These are phyloP conservation scores for Phytophthora lateralis DNA, from an alignment of 352 stramenopile species.

Conservation along the genomic window DNA sequence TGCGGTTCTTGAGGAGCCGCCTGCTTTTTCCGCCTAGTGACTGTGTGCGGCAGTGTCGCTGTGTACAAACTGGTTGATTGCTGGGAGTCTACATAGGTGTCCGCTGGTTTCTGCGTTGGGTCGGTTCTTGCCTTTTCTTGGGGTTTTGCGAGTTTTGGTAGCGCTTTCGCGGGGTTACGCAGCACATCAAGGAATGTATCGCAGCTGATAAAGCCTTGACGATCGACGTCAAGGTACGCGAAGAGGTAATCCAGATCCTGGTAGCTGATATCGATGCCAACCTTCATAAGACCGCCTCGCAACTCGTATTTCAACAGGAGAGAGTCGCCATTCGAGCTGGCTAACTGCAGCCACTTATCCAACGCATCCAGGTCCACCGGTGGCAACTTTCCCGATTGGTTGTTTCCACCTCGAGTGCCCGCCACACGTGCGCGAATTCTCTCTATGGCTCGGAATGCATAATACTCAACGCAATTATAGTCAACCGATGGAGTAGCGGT, in stretches of 20 bases:
- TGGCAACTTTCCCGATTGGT: not conserved
- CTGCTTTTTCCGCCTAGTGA: not conserved
- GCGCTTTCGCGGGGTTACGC: constrained; percentile 24
- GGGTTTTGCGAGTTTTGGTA: constrained; percentile 15
- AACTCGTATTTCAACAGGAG: constrained; percentile 66
- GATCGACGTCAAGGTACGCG: constrained; percentile 66
- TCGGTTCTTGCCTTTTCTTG: constrained; percentile 6
- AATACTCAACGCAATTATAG: constrained; percentile 23
- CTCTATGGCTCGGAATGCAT: constrained; percentile 26
- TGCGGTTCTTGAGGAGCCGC: constrained; percentile 11
- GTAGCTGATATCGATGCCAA: constrained; percentile 65
- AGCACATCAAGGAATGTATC: constrained; percentile 74
- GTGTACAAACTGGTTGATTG: not conserved
- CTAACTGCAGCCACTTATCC: constrained; percentile 44
- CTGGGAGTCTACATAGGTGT: not conserved
- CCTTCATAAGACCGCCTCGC: constrained; percentile 53
- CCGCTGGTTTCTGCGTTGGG: not conserved
- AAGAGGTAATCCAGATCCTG: constrained; percentile 77
- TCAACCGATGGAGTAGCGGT: not conserved
- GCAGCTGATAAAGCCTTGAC: constrained; percentile 66
- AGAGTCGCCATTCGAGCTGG: constrained; percentile 51
- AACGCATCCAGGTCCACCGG: constrained; percentile 41
- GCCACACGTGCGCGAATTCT: constrained; percentile 29
- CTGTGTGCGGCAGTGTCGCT: constrained; percentile 12
- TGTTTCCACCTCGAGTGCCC: constrained; percentile 1